Evolutionary conservation across 306 rosid genomes (phyloP), one percentile per base, ranked within the genome.

Genomic region (Cucurbita ficifolia): DNA sequence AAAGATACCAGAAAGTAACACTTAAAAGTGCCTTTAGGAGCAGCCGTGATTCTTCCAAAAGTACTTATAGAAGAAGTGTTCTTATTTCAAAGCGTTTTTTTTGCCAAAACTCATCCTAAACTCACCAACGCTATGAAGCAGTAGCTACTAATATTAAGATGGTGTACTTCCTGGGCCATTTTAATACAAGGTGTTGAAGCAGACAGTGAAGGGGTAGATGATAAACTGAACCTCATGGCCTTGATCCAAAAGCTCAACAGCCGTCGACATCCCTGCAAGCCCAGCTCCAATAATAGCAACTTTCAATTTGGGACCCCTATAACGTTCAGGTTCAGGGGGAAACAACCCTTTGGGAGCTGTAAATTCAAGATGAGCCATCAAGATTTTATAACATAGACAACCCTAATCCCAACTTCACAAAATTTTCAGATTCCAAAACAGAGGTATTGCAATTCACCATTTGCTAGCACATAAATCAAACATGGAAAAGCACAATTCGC

Each of bases 281-380:
- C 99, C 99, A 79, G 99, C 97, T 71, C 99, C 97, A 60, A 94
- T 81, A 54, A 94, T 94, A n/a, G 99, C 99, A 72, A 94, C 96
- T 81, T 89, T 91, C 72, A 94, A 84, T 88, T 91, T 94, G 0
- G 99, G 97, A 40, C 99, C 99, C 53, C 96, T 84, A 78, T 94
- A 94, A 74, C 82, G 91, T 60, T 84, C 96, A 5, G 97, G 99
- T 74, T 94, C 99, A 1, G 99, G 91, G 67, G 99, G 99, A 84
- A 91, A 94, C 82, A 94, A 70, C 54, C 99, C 99, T 70, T 89
- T 94, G 29, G 99, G 99, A 72, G 97, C 99, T 89, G 96, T 22
- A 74, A 29, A 29, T 29, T 29, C 33, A 29, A 86, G 18, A 51
- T 13, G 74, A 81, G 19, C 75, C 84, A 56, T 58, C 19, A 62